Evolutionary conservation across 1,284 basidiomycete genomes (phyloP), one percentile per base, ranked within the genome.

Genomic region (Ceratobasidium sp.): DNA sequence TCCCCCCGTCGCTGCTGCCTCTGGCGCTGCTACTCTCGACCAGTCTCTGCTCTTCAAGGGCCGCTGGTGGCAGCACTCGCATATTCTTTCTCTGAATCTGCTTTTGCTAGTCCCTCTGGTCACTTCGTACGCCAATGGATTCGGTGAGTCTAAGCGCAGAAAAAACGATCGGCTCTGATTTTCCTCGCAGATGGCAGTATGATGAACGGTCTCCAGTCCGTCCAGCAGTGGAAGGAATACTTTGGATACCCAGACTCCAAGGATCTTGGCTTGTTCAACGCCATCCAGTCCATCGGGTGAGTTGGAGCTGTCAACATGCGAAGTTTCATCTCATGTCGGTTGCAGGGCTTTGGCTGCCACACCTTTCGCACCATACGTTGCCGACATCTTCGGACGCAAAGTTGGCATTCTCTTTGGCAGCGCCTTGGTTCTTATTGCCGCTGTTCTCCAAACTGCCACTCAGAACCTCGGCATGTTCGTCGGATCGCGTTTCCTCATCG

Each of bases 391-490:
- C 31, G 78, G 78, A 34, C 75, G 78, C 56, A 73, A 76, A 49
- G 43, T 47, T 8, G 73, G 75, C 42, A 77, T 78, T 47, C 57
- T 78, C 53, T 55, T 76, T 42, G 78, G 76, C 20, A 62, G 70
- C 40, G 49, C 69, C 42, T 13, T 91, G 86, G 82, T 84, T 65
- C 78, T 86, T 64, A 87, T 84, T 49, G 87, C 86, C n/a, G 87
- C 72, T 29, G 70, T 84, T 27, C 70, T 91, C 35, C 90, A 92
- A 74, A 86, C 87, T 2, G 87, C 87, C n/a, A 81, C 89, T 43
- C 84, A 87, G 71, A 89, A 86, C 69, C 83, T 91, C 27, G 84
- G 85, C 73, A 91, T 92, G 89, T 94, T 70, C 80, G 90, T 93
- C 73, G 88, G 87, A 71, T 86, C 89, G 76, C 85, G 89, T 73